Evolutionary conservation across 2,329 filamentous ascomycete genomes (phyloP).

Genomic region (Apiospora saccharicola): DNA sequence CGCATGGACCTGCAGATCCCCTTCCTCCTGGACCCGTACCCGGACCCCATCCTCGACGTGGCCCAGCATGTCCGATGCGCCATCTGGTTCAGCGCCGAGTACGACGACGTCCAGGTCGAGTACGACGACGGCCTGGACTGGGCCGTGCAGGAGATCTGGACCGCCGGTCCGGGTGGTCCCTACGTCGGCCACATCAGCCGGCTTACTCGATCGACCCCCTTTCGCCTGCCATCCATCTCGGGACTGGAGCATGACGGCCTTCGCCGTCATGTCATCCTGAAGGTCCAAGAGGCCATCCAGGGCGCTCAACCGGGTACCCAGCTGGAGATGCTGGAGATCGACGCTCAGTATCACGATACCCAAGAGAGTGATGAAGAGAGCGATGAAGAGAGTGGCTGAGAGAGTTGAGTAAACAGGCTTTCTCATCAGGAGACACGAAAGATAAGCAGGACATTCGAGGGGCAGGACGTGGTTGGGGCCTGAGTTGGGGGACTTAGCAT

Average conservation of each 20-base stretch:
- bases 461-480: background rate
- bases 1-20: background rate
- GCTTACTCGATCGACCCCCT: background rate
- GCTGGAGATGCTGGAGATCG: background rate
- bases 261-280: background rate
- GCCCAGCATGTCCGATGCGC: background rate
- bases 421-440: background rate
- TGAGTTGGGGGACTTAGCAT: background rate
- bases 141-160: background rate
- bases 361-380: too few species aligned
- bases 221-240: background rate
- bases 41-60: background rate
- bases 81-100: background rate
- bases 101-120: background rate
- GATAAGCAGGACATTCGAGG: background rate
- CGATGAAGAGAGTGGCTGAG: too few species aligned
- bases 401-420: background rate
- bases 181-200: background rate
- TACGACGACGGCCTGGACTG: background rate
- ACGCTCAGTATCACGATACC: background rate
- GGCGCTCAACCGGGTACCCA: background rate
- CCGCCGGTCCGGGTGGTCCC: background rate
- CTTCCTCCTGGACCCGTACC: background rate
- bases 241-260: background rate
- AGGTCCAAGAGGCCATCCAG: background rate